Base-by-base conservation (phyloP, 805 yeast species). In the Ogataea nitratoaversa region DNA sequence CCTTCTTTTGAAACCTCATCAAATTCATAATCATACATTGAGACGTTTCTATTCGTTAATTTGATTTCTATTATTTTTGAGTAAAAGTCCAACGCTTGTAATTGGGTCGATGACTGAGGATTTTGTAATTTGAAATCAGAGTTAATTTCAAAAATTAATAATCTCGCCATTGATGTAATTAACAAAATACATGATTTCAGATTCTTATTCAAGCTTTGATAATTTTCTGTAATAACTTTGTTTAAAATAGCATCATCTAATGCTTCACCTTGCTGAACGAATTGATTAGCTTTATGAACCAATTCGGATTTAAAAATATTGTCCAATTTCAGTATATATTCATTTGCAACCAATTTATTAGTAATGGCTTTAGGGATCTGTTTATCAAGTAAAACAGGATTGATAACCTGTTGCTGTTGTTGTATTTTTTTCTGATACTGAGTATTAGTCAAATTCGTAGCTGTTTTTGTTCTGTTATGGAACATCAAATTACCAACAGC, bases 11-110 rank as follows among this genome's bases (percentile, higher is more conserved):
- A 67, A 16, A 61, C 65, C 42, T 78, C 84, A 46, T 79, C 81
- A 59, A 84, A 84, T 56, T 84, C 91, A 59, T 81, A 83, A 59
- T 84, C 91, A 56, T 84, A 84, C 81, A 84, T 79, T 53, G 85
- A 84, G 40, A 84, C 77, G 48, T 76, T 67, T 32, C 66, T 62
- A 49, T 74, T 77, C 0, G 76, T 71, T 23, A 72, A 50, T 38
- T 64, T 70, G 28, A 75, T 68, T 20, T 71, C 71, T 27, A 62
- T 52, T 2, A 61, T 46, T 30, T 51, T 55, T 3, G 60, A 53
- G 40, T 59, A 62, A 38, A 62, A 62, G 31, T 56, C 73, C 43
- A 66, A 63, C 8, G 76, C 79, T n/a, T 72, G 70, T 9, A 64
- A 46, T 32, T 63, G 55, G 1, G 61, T 53, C 6, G 58, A 52